phyloP scores from a whole-genome alignment of 805 yeast species.

The Wickerhamomyces tratensis region DNA sequence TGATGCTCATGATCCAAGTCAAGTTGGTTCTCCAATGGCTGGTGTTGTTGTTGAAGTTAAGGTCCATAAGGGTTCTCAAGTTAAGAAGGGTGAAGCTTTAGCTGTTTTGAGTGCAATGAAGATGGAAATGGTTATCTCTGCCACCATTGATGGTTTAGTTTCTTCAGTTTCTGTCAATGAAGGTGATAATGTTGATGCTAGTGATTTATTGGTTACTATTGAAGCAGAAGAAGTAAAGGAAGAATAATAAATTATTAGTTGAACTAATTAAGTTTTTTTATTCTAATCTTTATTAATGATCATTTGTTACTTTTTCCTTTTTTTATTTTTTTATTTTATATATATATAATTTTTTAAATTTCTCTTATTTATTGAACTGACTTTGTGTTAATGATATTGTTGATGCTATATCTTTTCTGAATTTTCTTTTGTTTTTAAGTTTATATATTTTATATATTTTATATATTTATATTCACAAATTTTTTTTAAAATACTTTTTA shows the following conservation, averaged over 20 bases:
- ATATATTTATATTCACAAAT: no score
- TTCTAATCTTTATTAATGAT: no score
- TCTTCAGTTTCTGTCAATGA: conserved; percentile 71
- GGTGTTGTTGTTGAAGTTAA: conserved; percentile 96
- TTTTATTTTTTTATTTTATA: no score
- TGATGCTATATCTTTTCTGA: no score
- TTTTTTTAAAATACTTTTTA: no score
- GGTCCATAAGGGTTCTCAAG: conserved; percentile 77
- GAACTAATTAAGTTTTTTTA: no score
- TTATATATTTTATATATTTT: no score
- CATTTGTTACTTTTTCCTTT: no score
- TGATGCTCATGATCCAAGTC: conserved; percentile 75
- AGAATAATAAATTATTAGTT: not conserved
- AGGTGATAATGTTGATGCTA: conserved; percentile 94
- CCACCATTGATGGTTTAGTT: conserved; percentile 81
- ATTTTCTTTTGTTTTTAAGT: no score
- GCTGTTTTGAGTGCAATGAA: conserved; percentile 97
- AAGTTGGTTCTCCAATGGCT: conserved; percentile 98
- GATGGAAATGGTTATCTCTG: conserved; percentile 98
- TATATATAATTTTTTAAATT: no score
- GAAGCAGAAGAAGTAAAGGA: conserved; percentile 17
- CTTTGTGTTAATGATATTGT: no score
- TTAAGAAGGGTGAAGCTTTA: conserved; percentile 93
- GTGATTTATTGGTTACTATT: conserved; percentile 70
- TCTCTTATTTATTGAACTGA: no score